Evolutionary conservation across 2,329 filamentous ascomycete genomes (phyloP).

Genomic region (Anthostomella pinea): DNA sequence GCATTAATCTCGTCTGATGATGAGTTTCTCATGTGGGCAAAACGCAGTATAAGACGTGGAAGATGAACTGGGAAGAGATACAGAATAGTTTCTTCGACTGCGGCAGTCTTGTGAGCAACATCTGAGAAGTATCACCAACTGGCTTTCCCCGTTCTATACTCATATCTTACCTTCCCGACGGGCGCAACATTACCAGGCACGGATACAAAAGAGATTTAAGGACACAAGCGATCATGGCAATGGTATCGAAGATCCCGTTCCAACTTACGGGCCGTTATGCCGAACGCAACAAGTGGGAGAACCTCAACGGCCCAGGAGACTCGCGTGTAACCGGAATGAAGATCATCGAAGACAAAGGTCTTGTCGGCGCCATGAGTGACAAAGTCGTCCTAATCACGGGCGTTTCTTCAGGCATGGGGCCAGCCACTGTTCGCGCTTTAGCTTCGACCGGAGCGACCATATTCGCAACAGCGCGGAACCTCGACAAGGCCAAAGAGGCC

Average conservation of each 20-base stretch:
- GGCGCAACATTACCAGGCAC: background rate
- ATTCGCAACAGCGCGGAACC: slow-evolving; percentile 41
- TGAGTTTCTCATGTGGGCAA: too few species aligned
- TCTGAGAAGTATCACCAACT: too few species aligned
- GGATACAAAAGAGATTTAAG: background rate
- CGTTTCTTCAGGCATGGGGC: slow-evolving; percentile 35
- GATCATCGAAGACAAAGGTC: slow-evolving; percentile 35
- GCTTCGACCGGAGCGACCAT: slow-evolving; percentile 40
- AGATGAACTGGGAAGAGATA: too few species aligned
- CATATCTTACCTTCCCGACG: too few species aligned
- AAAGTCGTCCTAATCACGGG: slow-evolving; percentile 43
- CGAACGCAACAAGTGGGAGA: slow-evolving; percentile 20
- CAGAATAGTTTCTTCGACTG: too few species aligned
- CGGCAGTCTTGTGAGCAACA: too few species aligned
- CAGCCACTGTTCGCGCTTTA: slow-evolving; percentile 39
- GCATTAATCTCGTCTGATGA: too few species aligned
- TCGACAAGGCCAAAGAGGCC: slow-evolving; percentile 35
- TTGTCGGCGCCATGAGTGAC: slow-evolving; percentile 30
- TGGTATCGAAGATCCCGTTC: slow-evolving; percentile 14
- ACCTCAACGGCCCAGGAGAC: slow-evolving; percentile 33
- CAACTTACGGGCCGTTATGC: slow-evolving; percentile 24
- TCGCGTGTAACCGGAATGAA: slow-evolving; percentile 36
- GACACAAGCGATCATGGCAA: slow-evolving; percentile 4
- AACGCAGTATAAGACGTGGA: too few species aligned
- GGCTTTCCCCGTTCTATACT: too few species aligned